Conservation (phyloP, 352 stramenopile genomes). For the Globisporangium iwayamae region DNA sequence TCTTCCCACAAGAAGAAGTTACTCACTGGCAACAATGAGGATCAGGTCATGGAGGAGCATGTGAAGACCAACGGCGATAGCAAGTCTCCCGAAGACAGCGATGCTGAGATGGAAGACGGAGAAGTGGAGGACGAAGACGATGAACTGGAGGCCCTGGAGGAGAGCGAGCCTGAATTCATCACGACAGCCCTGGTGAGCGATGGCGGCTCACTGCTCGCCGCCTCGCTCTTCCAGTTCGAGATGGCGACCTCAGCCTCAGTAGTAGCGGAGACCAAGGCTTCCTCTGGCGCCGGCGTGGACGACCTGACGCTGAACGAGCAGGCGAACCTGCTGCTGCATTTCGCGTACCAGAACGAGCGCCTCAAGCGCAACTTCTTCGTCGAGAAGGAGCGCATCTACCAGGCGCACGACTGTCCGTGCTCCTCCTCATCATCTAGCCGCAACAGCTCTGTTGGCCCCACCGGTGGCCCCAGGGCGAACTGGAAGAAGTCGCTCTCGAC, state of each 20-base stretch:
- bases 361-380: conserved; percentile 43
- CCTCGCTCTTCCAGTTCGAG: conserved; percentile 41
- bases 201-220: conserved; percentile 32
- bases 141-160: conserved; percentile 34
- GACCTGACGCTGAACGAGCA: conserved; percentile 29
- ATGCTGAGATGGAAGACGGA: conserved; percentile 15
- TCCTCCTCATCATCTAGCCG: conserved; percentile 16
- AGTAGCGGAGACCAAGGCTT: neutral
- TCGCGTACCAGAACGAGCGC: conserved; percentile 45
- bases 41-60: conserved; percentile 1
- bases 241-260: neutral
- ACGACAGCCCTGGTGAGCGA: conserved; percentile 37
- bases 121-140: conserved; percentile 23
- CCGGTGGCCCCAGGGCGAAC: conserved; percentile 22
- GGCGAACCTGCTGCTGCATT: conserved; percentile 36
- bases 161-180: conserved; percentile 37
- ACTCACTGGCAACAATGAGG: neutral
- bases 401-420: conserved; percentile 41
- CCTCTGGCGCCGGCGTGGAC: neutral
- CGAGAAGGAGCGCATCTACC: conserved; percentile 47
- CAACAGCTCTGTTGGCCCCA: neutral
- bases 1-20: neutral
- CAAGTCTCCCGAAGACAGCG: conserved; percentile 11
- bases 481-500: conserved; percentile 48
- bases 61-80: neutral